A percentile compares a stretch with the other conserved stretches of the same genome.
phyloP scores from a whole-genome alignment of 352 stramenopile genomes.

The Globisporangium barbulae region DNA sequence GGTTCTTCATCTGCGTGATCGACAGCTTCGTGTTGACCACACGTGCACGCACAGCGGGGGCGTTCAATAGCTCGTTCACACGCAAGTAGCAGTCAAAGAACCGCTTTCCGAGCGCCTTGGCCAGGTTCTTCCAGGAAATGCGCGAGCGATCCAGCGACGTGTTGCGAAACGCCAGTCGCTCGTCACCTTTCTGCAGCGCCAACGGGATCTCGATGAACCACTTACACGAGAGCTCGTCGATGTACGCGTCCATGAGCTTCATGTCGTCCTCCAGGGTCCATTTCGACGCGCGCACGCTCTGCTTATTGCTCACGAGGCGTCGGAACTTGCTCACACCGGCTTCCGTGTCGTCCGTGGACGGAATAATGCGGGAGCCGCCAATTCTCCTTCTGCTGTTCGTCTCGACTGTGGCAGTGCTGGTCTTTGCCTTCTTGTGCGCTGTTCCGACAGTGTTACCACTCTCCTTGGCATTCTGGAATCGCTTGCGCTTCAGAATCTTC shows the following conservation, averaged over 20 bases:
- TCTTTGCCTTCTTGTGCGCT: constrained; percentile 24
- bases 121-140: constrained; percentile 74
- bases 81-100: constrained; percentile 65
- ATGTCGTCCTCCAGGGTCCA: constrained; percentile 66
- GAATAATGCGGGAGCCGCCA: constrained; percentile 22
- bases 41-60: constrained; percentile 58
- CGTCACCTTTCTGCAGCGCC: constrained; percentile 57
- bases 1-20: constrained; percentile 71
- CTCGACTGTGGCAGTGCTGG: neutral
- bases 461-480: constrained; percentile 23
- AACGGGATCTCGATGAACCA: constrained; percentile 82
- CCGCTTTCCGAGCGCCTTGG: constrained; percentile 54
- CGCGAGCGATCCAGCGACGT: constrained; percentile 47
- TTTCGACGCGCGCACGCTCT: constrained; percentile 47
- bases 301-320: constrained; percentile 46
- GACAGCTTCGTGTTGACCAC: constrained; percentile 55
- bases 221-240: constrained; percentile 64
- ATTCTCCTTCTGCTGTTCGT: neutral
- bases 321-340: constrained; percentile 41
- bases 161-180: constrained; percentile 65
- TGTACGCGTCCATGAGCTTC: constrained; percentile 66
- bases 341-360: constrained; percentile 28
- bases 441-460: constrained; percentile 2
- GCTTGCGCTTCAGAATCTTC: constrained; percentile 53
- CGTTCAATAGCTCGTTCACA: constrained; percentile 58